phyloP scores from a whole-genome alignment of 306 rosid genomes.

The Vigna unguiculata region DNA sequence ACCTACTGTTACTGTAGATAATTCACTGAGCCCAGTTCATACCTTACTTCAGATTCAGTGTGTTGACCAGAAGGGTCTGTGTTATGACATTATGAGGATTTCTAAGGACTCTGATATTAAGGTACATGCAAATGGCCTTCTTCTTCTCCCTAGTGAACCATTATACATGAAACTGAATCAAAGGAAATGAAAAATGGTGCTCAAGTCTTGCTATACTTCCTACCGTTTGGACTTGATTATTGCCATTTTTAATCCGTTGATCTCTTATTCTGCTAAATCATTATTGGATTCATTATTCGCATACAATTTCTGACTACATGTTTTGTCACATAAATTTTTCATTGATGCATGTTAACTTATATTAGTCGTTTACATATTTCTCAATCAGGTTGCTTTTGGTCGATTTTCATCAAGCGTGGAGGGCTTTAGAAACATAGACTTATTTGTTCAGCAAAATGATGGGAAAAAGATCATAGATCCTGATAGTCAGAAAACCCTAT shows the following conservation, averaged over 20 bases:
- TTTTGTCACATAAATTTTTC: background rate
- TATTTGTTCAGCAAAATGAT: constrained; percentile 68
- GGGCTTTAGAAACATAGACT: constrained; percentile 72
- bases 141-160: constrained; percentile 17
- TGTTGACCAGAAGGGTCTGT: constrained; percentile 76
- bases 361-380: constrained; percentile 25
- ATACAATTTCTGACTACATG: constrained; percentile 2
- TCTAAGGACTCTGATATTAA: constrained; percentile 81
- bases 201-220: background rate
- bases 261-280: constrained; percentile 25
- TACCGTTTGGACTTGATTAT: constrained; percentile 1
- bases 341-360: background rate
- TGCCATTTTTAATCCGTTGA: constrained; percentile 6
- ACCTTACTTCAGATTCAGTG: constrained; percentile 85
- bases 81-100: constrained; percentile 85
- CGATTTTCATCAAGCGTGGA: constrained; percentile 66
- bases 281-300: constrained; percentile 26
- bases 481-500: constrained; percentile 64
- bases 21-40: constrained; percentile 75
- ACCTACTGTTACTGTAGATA: constrained; percentile 68
- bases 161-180: constrained; percentile 5
- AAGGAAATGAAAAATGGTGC: constrained; percentile 14
- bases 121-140: constrained; percentile 54
- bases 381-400: constrained; percentile 68
- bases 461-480: constrained; percentile 78